phyloP scores from a whole-genome alignment of 2,329 filamentous ascomycete genomes.

The Stagonosporopsis tanaceti region DNA sequence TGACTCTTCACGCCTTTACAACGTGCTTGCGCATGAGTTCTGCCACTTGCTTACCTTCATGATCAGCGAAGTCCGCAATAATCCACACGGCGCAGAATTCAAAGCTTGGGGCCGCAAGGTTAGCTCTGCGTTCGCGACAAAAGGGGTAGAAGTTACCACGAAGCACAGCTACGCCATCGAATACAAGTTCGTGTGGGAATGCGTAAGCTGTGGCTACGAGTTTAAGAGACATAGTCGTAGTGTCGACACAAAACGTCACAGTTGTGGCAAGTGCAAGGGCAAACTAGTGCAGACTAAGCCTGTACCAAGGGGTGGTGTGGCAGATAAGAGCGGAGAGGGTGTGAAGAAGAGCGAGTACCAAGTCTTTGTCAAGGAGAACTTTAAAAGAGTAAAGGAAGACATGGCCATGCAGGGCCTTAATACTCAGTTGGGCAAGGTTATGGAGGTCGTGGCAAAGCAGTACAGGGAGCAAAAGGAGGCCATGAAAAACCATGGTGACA shows the following conservation, averaged over 20 bases:
- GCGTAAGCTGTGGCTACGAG: constrained; percentile 70
- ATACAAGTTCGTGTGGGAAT: constrained; percentile 91
- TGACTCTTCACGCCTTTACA: constrained; percentile 75
- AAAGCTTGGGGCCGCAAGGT: constrained; percentile 70
- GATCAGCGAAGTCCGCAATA: constrained; percentile 75
- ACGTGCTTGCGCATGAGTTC: constrained; percentile 95
- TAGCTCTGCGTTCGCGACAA: constrained; percentile 64
- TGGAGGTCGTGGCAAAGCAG: constrained; percentile 70
- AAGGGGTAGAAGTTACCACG: constrained; percentile 80
- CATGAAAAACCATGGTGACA: constrained; percentile 24
- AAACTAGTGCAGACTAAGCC: constrained; percentile 80
- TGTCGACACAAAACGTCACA: constrained; percentile 74
- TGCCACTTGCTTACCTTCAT: constrained; percentile 95
- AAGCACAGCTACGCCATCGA: constrained; percentile 90
- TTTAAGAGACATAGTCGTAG: constrained; percentile 88
- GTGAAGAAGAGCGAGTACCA: constrained; percentile 59
- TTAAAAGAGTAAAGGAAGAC: constrained; percentile 57
- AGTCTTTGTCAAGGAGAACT: constrained; percentile 71
- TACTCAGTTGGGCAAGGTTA: constrained; percentile 65
- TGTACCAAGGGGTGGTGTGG: constrained; percentile 62
- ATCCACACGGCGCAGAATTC: constrained; percentile 86
- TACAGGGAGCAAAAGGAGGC: constrained; percentile 62
- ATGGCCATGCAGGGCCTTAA: constrained; percentile 62
- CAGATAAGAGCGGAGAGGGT: constrained; percentile 13
- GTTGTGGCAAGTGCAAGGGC: constrained; percentile 78